Conservation (phyloP, 371 early-diverging fungal genomes). For the Haplosporangium sp. region DNA sequence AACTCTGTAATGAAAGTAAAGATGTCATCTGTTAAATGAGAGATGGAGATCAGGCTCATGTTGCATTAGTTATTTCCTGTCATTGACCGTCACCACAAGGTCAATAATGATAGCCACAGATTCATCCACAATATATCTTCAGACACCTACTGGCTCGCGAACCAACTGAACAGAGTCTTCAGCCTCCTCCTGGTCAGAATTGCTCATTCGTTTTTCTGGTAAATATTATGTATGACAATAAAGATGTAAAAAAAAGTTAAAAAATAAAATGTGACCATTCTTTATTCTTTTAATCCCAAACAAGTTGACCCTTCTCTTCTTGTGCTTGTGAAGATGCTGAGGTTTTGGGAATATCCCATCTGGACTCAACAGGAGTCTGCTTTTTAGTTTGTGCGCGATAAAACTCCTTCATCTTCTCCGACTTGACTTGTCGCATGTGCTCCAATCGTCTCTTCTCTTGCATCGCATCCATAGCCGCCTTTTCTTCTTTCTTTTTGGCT, state of each 20-base stretch:
- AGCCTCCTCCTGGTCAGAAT: conserved; percentile 10
- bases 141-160: conserved; percentile 20
- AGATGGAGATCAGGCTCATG: neutral
- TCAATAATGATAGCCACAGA: neutral
- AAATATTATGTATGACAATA: neutral
- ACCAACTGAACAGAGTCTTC: conserved; percentile 25
- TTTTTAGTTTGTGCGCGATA: conserved; percentile 40
- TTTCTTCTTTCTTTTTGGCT: conserved; percentile 51
- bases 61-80: neutral
- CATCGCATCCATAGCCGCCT: conserved; percentile 38
- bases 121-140: neutral
- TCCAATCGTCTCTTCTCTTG: conserved; percentile 46
- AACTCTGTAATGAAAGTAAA: conserved; percentile 1
- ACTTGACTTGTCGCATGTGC: conserved; percentile 49
- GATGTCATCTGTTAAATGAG: conserved; percentile 6
- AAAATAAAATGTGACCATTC: neutral
- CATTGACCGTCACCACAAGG: neutral
- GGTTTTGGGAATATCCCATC: conserved; percentile 31
- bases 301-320: conserved; percentile 27
- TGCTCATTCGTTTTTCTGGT: conserved; percentile 15
- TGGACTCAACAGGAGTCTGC: conserved; percentile 29
- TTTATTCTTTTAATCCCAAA: conserved; percentile 34
- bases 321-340: conserved; percentile 17
- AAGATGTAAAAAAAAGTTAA: neutral
- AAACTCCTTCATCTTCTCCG: conserved; percentile 55